Conservation (phyloP, 305 asterid genomes). For the Petunia hybrid region DNA sequence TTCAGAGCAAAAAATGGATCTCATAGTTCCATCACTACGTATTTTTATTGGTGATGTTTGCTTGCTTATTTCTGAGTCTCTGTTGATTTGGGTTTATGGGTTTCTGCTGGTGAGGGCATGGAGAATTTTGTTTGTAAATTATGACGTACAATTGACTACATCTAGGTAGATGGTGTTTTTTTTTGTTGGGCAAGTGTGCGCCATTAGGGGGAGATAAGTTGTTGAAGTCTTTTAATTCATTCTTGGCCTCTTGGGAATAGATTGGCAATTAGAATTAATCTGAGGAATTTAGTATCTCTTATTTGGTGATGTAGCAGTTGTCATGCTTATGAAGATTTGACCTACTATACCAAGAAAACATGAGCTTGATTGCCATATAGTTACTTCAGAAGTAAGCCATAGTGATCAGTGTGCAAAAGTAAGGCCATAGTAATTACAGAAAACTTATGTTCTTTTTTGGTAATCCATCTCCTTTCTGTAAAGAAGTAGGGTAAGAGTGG, state of each 20-base stretch:
- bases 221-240: not conserved
- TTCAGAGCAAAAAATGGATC: not conserved
- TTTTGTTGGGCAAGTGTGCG: conserved; percentile 8
- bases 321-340: not conserved
- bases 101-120: not conserved
- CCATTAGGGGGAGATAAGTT: not conserved
- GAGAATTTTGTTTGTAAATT: not conserved
- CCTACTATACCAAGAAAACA: not conserved
- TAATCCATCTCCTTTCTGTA: not conserved
- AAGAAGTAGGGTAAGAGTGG: no score
- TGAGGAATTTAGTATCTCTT: conserved; percentile 3
- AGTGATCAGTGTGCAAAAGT: no score
- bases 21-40: not conserved
- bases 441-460: conserved; percentile 15
- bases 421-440: not conserved
- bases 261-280: not conserved
- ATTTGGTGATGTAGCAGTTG: not conserved
- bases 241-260: conserved; percentile 17
- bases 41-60: not conserved
- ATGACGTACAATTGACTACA: not conserved
- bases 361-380: not conserved
- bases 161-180: not conserved
- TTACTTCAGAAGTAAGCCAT: not conserved
- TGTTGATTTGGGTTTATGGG: not conserved
- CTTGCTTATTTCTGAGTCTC: conserved; percentile 14